Conservation (phyloP, 2,329 filamentous ascomycete species). For the Penicillium aurantiogriseum region DNA sequence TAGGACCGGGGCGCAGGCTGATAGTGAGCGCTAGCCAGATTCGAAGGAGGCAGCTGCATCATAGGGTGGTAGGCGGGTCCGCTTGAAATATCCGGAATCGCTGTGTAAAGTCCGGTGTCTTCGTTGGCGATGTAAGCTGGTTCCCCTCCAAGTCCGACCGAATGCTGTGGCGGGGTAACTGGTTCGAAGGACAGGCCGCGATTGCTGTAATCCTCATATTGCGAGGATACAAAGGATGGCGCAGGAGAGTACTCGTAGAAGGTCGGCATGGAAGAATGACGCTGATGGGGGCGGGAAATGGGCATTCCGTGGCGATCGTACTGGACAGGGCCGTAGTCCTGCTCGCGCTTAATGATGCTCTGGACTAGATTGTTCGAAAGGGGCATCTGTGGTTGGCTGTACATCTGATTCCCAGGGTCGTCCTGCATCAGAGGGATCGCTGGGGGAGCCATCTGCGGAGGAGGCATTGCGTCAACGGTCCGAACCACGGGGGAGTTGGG, state of each 20-base stretch:
- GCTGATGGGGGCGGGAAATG: constrained; percentile 77
- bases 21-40: constrained; percentile 77
- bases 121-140: constrained; percentile 98
- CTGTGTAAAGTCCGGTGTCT: constrained; percentile 92
- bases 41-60: constrained; percentile 85
- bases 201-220: constrained; percentile 97
- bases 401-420: constrained; percentile 67
- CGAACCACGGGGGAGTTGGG: constrained; percentile 85
- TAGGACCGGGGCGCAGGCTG: constrained; percentile 65
- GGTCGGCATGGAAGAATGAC: constrained; percentile 97
- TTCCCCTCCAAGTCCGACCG: constrained; percentile 75
- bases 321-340: constrained; percentile 76
- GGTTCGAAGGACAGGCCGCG: constrained; percentile 95
- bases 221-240: constrained; percentile 96
- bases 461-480: constrained; percentile 86
- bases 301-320: constrained; percentile 93
- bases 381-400: constrained; percentile 60
- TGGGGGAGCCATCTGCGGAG: constrained; percentile 75
- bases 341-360: constrained; percentile 80
- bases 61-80: constrained; percentile 79
- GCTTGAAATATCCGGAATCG: constrained; percentile 80
- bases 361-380: constrained; percentile 68
- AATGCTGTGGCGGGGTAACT: constrained; percentile 90
- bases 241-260: constrained; percentile 98
- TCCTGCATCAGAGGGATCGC: constrained; percentile 59